These are phyloP conservation scores for Russula abietina DNA, from an alignment of 768 basidiomycete genomes.

Conservation along the genomic window DNA sequence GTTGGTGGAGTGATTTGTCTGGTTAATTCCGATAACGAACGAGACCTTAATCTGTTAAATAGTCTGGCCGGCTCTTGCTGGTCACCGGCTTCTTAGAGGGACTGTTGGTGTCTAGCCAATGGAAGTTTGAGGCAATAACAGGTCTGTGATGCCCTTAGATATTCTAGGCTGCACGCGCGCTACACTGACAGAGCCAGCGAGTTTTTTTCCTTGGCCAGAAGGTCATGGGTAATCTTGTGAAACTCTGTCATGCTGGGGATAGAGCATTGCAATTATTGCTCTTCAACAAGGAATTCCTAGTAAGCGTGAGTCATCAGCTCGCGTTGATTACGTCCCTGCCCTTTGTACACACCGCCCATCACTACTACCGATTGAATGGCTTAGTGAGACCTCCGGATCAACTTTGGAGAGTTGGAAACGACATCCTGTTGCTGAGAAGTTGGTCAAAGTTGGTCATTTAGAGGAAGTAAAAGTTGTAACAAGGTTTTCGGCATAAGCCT, in stretches of 20 bases:
- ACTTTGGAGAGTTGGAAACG: conserved; percentile 31
- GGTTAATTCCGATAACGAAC: conserved; percentile 94
- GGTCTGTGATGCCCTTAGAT: too few species aligned
- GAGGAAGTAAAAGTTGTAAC: conserved; percentile 60
- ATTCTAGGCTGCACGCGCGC: too few species aligned
- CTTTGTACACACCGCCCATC: conserved; percentile 88
- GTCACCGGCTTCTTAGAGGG: too few species aligned
- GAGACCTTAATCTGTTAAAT: conserved; percentile 93
- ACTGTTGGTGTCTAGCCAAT: too few species aligned
- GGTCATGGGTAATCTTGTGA: too few species aligned
- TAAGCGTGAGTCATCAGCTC: conserved; percentile 85
- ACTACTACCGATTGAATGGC: conserved; percentile 89
- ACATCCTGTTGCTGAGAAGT: conserved; percentile 46
- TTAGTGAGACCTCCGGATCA: conserved; percentile 82
- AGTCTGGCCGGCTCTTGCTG: conserved; percentile 67
- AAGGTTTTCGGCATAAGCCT: conserved; percentile 78
- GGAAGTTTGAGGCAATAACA: too few species aligned
- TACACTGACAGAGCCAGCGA: too few species aligned
- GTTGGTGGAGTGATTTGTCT: conserved; percentile 59
- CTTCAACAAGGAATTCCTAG: conserved; percentile 89
- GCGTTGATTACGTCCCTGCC: conserved; percentile 88
- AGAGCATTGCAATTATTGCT: conserved; percentile 91
- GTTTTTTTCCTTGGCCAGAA: too few species aligned
- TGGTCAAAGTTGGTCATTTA: conserved; percentile 26
- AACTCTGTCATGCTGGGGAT: too few species aligned